These are phyloP conservation scores for Hortaea werneckii DNA, from an alignment of 2,329 filamentous ascomycete species.

Conservation along the genomic window DNA sequence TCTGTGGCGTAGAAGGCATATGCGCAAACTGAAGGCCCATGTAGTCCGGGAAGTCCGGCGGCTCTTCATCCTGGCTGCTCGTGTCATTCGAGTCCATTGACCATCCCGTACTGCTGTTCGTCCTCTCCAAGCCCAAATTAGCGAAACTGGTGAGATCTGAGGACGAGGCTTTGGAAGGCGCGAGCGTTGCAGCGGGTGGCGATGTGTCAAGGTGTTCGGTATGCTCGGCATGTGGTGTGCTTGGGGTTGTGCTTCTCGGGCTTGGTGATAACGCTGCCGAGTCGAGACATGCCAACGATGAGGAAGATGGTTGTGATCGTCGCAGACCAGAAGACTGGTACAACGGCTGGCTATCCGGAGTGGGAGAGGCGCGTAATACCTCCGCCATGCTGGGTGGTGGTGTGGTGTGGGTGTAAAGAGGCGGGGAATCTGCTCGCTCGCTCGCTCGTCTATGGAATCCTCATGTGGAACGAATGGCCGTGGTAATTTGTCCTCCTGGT, in stretches of 20 bases:
- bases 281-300: slow-evolving; percentile 32
- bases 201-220: background rate
- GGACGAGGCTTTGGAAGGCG: background rate
- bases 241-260: slow-evolving; percentile 4
- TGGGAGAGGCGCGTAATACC: slow-evolving; percentile 29
- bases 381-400: slow-evolving; percentile 28
- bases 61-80: slow-evolving; percentile 1
- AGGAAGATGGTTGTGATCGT: slow-evolving; percentile 32
- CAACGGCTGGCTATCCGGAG: slow-evolving; percentile 33
- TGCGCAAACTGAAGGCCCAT: slow-evolving; percentile 4
- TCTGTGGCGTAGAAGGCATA: background rate
- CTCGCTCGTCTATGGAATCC: too few relatives aligned
- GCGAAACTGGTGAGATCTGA: background rate
- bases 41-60: slow-evolving; percentile 7
- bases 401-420: background rate
- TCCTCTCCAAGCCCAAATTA: background rate
- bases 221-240: slow-evolving; percentile 1
- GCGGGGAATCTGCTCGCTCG: background rate
- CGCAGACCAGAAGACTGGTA: slow-evolving; percentile 32
- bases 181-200: background rate
- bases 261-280: slow-evolving; percentile 17
- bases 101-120: background rate
- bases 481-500: too few relatives aligned
- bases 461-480: too few relatives aligned
- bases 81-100: background rate